These are phyloP conservation scores for Sclerotinia minor DNA, from an alignment of 2,329 filamentous ascomycete genomes.

Conservation along the genomic window DNA sequence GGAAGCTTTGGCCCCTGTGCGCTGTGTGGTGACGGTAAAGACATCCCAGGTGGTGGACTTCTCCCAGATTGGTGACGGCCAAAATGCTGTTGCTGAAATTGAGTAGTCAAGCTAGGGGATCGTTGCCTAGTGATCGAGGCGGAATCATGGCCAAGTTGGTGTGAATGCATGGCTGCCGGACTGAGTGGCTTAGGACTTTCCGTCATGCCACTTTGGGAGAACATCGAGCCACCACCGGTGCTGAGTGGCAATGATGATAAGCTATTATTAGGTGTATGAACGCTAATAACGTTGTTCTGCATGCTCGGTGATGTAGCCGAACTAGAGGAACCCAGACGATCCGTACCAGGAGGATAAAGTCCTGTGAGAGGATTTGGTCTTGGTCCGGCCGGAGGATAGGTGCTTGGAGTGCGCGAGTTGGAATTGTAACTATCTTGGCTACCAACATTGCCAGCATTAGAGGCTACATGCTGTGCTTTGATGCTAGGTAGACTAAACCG, in stretches of 20 bases:
- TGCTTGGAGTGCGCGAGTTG: conserved; percentile 68
- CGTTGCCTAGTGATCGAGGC: conserved; percentile 56
- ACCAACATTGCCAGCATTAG: conserved; percentile 41
- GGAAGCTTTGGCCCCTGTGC: conserved; percentile 41
- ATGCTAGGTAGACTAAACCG: conserved; percentile 73
- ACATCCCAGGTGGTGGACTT: conserved; percentile 47
- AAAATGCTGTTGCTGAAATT: conserved; percentile 65
- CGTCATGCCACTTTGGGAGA: conserved; percentile 71
- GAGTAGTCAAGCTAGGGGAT: conserved; percentile 65
- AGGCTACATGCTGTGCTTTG: conserved; percentile 68
- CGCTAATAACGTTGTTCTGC: conserved; percentile 41
- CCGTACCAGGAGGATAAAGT: conserved; percentile 62
- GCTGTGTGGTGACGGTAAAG: conserved; percentile 38
- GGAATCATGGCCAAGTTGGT: conserved; percentile 55
- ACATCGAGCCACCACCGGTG: conserved; percentile 54
- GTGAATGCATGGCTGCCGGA: conserved; percentile 53
- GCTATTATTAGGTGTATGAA: conserved; percentile 52
- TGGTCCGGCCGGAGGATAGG: conserved; percentile 71
- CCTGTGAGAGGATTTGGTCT: conserved; percentile 51
- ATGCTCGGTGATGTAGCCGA: conserved; percentile 57
- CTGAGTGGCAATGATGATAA: conserved; percentile 51
- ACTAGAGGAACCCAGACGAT: conserved; percentile 51
- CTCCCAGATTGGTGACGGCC: conserved; percentile 58
- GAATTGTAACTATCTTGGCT: conserved; percentile 45
- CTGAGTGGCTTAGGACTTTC: conserved; percentile 86